Evolutionary conservation across 2,329 filamentous ascomycete species (phyloP).

Genomic region (Fusarium sp.): DNA sequence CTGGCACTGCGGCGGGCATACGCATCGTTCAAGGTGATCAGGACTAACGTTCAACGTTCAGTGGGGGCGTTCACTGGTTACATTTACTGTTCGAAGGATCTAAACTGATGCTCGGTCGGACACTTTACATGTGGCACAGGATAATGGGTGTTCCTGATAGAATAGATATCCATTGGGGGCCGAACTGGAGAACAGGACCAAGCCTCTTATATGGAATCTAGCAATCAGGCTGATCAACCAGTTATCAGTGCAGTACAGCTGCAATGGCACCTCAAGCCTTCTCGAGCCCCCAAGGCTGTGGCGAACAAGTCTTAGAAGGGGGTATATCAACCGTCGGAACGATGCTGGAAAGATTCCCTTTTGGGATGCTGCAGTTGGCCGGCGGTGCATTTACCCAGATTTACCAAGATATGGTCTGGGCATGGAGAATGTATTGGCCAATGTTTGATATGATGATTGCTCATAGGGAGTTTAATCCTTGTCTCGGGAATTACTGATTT

Average conservation of each 20-base stretch:
- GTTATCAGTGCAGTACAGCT: background rate
- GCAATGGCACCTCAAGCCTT: constrained; percentile 6
- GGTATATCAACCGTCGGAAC: constrained; percentile 7
- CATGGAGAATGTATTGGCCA: background rate
- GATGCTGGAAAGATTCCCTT: constrained; percentile 6
- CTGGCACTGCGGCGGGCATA: constrained; percentile 27
- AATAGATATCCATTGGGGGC: constrained; percentile 10
- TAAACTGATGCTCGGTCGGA: background rate
- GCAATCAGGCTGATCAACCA: constrained; percentile 9
- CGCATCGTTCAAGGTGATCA: constrained; percentile 9
- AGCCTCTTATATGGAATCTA: background rate
- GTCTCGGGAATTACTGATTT: background rate
- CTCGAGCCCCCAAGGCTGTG: background rate
- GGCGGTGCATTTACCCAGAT: background rate
- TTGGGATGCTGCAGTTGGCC: constrained; percentile 23
- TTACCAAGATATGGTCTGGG: background rate
- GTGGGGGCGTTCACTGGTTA: background rate
- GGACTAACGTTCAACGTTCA: background rate
- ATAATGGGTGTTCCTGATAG: background rate
- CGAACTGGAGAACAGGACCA: background rate
- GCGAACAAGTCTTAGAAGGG: background rate
- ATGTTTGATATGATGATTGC: background rate
- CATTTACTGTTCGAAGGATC: background rate
- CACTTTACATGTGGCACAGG: constrained; percentile 24
- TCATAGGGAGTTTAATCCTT: background rate